Evolutionary conservation across 2,329 filamentous ascomycete species (phyloP).

Genomic region (Leptographium flavum): DNA sequence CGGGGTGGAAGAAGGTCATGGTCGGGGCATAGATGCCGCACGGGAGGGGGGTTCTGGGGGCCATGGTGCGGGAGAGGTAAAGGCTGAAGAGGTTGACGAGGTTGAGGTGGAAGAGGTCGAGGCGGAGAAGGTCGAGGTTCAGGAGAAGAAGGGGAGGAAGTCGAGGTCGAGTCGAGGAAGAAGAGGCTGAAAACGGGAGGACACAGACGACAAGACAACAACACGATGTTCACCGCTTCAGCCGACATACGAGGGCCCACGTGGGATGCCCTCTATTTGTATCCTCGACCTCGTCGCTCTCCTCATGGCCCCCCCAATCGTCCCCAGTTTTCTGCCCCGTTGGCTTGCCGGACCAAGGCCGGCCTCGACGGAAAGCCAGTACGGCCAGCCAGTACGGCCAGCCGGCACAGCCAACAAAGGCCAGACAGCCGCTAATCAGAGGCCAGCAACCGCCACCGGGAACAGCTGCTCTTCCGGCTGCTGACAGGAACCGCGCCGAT

Average conservation of each 20-base stretch:
- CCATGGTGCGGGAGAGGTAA: background rate
- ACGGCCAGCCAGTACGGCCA: too few species aligned
- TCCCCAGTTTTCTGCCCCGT: background rate
- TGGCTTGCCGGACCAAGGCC: background rate
- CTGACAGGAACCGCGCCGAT: background rate
- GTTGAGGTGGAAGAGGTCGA: background rate
- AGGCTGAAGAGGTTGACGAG: background rate
- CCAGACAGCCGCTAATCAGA: too few species aligned
- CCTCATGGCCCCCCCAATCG: background rate
- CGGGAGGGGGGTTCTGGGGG: slow-evolving; percentile 43
- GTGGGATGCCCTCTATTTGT: background rate
- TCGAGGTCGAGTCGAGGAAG: background rate
- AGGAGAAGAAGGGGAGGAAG: background rate
- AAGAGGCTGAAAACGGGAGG: background rate
- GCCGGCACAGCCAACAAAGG: too few species aligned
- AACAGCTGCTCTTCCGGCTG: background rate
- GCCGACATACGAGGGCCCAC: too few species aligned
- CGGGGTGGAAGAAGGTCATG: slow-evolving; percentile 78
- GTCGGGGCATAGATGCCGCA: slow-evolving; percentile 79
- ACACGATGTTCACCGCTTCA: background rate
- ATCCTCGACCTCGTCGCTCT: background rate
- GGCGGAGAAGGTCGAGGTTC: background rate
- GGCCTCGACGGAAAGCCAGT: too few species aligned
- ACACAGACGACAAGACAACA: background rate
- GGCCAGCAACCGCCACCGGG: too few species aligned